Percentiles rank a stretch among this genome's conserved stretches.
These are phyloP conservation scores for Triticum urartu DNA, from an alignment of 176 grass and related monocot species.

Conservation along the genomic window DNA sequence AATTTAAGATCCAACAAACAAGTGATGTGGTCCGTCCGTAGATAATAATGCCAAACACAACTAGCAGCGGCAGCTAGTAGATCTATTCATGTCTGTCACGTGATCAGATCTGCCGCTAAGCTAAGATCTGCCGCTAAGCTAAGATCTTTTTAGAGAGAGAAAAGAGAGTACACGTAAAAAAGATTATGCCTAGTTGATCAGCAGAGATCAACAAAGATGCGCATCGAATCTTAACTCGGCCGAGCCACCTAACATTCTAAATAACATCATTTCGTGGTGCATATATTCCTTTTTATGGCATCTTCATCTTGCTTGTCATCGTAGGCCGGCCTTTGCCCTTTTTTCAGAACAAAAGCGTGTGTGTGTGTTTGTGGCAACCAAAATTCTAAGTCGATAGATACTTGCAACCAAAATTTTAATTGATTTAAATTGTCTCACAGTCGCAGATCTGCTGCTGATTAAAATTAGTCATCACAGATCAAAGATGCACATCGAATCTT, in stretches of 20 bases:
- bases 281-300: slow-evolving; percentile 12
- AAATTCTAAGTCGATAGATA: not conserved
- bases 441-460: slow-evolving; percentile 6
- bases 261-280: not conserved
- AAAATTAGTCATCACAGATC: not conserved
- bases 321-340: not conserved
- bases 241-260: slow-evolving; percentile 1
- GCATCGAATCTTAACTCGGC: slow-evolving; percentile 17
- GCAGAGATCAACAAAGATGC: not conserved
- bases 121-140: not conserved
- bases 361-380: not conserved
- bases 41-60: slow-evolving; percentile 11
- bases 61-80: not conserved
- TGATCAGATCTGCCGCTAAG: slow-evolving; percentile 15
- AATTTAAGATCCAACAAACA: slow-evolving; percentile 20
- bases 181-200: not conserved
- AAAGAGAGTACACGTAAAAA: not conserved
- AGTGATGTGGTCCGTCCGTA: slow-evolving; percentile 3
- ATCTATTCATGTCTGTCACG: slow-evolving; percentile 16
- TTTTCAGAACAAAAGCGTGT: slow-evolving; percentile 11
- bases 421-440: not conserved
- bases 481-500: slow-evolving; percentile 14
- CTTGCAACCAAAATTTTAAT: not conserved
- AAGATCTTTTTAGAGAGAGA: slow-evolving; percentile 10
- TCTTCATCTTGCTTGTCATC: not conserved